Base-by-base conservation (phyloP, 495 filamentous ascomycete genomes). In the Oidiodendron maius region DNA sequence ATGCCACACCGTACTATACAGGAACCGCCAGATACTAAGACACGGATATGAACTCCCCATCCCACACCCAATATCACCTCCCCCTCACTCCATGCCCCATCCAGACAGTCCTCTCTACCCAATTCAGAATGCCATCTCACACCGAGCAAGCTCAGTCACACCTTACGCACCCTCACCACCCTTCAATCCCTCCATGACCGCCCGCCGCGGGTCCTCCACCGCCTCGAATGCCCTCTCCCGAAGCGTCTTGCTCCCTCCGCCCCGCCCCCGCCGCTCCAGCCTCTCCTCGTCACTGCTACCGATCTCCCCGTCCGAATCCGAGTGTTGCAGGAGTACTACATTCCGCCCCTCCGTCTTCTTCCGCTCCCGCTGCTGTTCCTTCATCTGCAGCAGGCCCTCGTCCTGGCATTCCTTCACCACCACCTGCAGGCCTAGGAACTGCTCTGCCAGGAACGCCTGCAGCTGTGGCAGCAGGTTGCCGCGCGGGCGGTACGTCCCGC, bases 401-500 rank as follows among this genome's bases (percentile, higher is more conserved):
- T 59, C 61, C 49, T 61, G 48, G 51, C 61, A 51, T 57, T 88
- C 81, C 43, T 89, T 71, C 0, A 80, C 81, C 0, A 77, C 67
- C 25, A 97, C 62, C 15, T 79, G 76, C 11, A 97, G 63, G 1
- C 89, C 91, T 0, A 82, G 83, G 24, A 97, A 79, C 48, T 86
- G 86, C 12, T 54, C 61, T 10, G 79, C 67, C 20, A 97, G 58
- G 59, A 91, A 93, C 13, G 68, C 55, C 24, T 80, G 75, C 8
- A 97, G 69, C 0, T 82, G 58, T 0, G 86, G 84, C 8, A 97
- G 75, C 4, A 84, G 68, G 5, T 81, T 73, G 21, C 82, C 79
- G 53, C 89, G 88, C 0, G 91, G 91, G 0, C 91, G 80, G 62
- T 97, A 97, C 0, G 91, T 97, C 12, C 91, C 91, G 56, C 80